Evolutionary conservation across 495 filamentous ascomycete species (phyloP).

Genomic region (Saxispiralis lemnorum): DNA sequence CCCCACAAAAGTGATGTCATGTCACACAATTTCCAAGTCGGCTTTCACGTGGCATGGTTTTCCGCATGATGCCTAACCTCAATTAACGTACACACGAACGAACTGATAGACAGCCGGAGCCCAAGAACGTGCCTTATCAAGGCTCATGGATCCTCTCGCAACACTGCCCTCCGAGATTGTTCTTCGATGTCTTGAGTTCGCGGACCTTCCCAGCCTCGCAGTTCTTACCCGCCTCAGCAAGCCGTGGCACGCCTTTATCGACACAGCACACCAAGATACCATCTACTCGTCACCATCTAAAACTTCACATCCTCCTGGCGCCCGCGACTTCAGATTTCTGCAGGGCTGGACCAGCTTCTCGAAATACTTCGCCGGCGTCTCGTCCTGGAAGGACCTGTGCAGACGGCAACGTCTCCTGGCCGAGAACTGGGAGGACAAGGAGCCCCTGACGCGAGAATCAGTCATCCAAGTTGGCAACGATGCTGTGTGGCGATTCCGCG

Average conservation of each 20-base stretch:
- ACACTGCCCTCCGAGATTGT: conserved; percentile 10
- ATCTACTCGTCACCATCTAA: conserved; percentile 8
- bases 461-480: conserved; percentile 2
- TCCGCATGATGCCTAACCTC: too few relatives aligned
- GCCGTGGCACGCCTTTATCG: conserved; percentile 14
- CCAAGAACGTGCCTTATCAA: too few relatives aligned
- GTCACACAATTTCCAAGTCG: too few relatives aligned
- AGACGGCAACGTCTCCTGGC: conserved; percentile 8
- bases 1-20: too few relatives aligned
- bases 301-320: background rate
- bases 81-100: too few relatives aligned
- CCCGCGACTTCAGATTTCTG: conserved; percentile 7
- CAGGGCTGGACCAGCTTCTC: conserved; percentile 2
- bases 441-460: conserved; percentile 5
- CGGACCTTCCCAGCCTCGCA: conserved; percentile 1
- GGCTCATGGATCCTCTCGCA: conserved; percentile 1
- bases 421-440: conserved; percentile 6
- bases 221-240: conserved; percentile 1
- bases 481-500: conserved; percentile 11
- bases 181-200: conserved; percentile 10
- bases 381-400: conserved; percentile 12
- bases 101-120: too few relatives aligned
- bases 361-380: conserved; percentile 4
- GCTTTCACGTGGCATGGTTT: too few relatives aligned
- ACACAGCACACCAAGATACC: conserved; percentile 8